Conservation (phyloP, 2,329 filamentous ascomycete genomes). For the Apiospora malaysiana region DNA sequence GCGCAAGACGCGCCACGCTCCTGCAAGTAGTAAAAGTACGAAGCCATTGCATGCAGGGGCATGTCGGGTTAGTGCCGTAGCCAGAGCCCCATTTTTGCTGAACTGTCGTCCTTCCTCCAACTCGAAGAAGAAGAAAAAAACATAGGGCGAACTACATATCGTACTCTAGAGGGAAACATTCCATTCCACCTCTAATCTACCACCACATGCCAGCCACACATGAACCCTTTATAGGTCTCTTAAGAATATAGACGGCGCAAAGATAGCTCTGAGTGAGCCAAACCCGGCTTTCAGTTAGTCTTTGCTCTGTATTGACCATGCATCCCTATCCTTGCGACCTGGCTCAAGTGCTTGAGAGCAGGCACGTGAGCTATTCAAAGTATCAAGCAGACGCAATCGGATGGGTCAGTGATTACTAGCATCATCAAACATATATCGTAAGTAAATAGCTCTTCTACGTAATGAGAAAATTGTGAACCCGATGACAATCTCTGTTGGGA, state of each 20-base stretch:
- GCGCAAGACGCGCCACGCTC: slow-evolving; percentile 11
- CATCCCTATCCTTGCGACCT: not conserved
- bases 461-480: slow-evolving; percentile 28
- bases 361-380: not conserved
- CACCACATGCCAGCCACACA: too few species aligned
- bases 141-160: not conserved
- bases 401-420: not conserved
- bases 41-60: not conserved
- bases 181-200: too few species aligned
- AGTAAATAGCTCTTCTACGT: slow-evolving; percentile 18
- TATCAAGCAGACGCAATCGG: not conserved
- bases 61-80: not conserved
- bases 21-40: not conserved
- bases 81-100: not conserved
- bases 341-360: not conserved
- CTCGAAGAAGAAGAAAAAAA: not conserved
- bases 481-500: slow-evolving; percentile 19
- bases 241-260: too few species aligned
- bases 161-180: not conserved
- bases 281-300: too few species aligned
- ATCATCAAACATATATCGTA: not conserved
- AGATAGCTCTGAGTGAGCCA: too few species aligned
- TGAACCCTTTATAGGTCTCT: too few species aligned
- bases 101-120: not conserved
- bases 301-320: too few species aligned